phyloP scores from a whole-genome alignment of 805 yeast genomes.

The Cyberlindnera galapagoensis region DNA sequence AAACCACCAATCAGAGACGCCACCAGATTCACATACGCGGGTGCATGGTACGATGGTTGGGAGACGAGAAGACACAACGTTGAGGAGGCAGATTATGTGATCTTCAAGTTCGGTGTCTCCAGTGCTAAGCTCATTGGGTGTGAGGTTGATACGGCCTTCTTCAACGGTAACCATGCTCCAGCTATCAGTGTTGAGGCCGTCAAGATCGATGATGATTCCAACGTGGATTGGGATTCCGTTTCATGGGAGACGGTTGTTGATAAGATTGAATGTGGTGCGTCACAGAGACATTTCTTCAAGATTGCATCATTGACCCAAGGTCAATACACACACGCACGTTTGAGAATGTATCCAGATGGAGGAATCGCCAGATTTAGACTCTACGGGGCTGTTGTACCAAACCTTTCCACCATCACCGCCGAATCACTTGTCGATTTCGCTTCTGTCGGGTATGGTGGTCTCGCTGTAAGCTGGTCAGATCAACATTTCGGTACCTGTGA shows the following conservation, averaged over 20 bases:
- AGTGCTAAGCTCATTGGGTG: constrained; percentile 74
- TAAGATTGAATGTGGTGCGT: constrained; percentile 80
- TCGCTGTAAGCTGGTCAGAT: constrained; percentile 75
- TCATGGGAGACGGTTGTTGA: constrained; percentile 68
- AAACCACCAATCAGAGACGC: constrained; percentile 76
- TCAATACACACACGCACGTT: constrained; percentile 70
- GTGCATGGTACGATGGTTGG: constrained; percentile 99
- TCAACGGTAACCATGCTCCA: constrained; percentile 96
- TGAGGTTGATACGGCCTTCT: constrained; percentile 90
- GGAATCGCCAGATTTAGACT: constrained; percentile 94
- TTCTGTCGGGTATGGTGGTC: constrained; percentile 81
- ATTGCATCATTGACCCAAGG: constrained; percentile 51
- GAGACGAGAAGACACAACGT: constrained; percentile 93
- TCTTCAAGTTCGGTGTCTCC: constrained; percentile 76
- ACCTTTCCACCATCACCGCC: constrained; percentile 35
- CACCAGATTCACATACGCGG: constrained; percentile 71
- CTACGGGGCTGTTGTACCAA: constrained; percentile 80
- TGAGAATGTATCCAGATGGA: constrained; percentile 96
- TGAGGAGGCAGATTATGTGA: constrained; percentile 82
- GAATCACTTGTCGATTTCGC: constrained; percentile 59
- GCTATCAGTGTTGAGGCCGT: constrained; percentile 77
- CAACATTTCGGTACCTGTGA: constrained; percentile 94
- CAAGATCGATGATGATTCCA: constrained; percentile 25
- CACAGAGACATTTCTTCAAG: constrained; percentile 76
- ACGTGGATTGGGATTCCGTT: constrained; percentile 9